Conservation (phyloP, 495 filamentous ascomycete genomes). For the Monascus purpureus region DNA sequence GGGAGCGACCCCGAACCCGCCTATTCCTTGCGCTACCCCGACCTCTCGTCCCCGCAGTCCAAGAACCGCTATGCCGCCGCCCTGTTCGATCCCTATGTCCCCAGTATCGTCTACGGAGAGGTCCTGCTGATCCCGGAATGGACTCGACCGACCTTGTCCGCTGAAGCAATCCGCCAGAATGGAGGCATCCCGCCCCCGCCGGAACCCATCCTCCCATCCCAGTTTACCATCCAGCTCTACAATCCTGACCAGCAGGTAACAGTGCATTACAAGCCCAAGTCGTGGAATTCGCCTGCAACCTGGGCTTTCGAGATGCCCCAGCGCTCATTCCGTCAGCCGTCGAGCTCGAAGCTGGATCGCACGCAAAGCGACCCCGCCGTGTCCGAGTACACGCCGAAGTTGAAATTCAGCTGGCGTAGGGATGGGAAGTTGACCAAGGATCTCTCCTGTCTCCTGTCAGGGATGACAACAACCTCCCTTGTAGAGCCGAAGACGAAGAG, state of each 20-base stretch:
- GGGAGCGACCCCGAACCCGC: constrained; percentile 66
- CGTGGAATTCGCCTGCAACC: constrained; percentile 61
- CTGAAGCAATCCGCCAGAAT: constrained; percentile 64
- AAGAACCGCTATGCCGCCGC: constrained; percentile 78
- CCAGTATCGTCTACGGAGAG: constrained; percentile 74
- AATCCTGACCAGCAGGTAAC: constrained; percentile 77
- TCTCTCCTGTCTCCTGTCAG: constrained; percentile 67
- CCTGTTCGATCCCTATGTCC: constrained; percentile 68
- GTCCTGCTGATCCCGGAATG: constrained; percentile 74
- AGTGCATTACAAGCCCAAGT: constrained; percentile 54
- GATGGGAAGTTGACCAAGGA: constrained; percentile 79
- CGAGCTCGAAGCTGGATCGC: constrained; percentile 60
- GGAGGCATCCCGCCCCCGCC: constrained; percentile 53
- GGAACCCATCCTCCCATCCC: constrained; percentile 62
- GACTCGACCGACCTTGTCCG: constrained; percentile 65
- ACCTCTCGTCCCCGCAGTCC: constrained; percentile 51
- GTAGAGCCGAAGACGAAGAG: constrained; percentile 54
- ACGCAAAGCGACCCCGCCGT: constrained; percentile 52
- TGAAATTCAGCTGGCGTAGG: constrained; percentile 83
- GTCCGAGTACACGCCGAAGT: constrained; percentile 58
- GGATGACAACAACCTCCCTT: constrained; percentile 44
- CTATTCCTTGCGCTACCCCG: constrained; percentile 62
- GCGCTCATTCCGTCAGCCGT: constrained; percentile 68
- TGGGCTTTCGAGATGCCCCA: constrained; percentile 94
- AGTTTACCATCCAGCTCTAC: constrained; percentile 79